phyloP scores from a whole-genome alignment of 2,329 filamentous ascomycete species.

The Aspergillus niger region DNA sequence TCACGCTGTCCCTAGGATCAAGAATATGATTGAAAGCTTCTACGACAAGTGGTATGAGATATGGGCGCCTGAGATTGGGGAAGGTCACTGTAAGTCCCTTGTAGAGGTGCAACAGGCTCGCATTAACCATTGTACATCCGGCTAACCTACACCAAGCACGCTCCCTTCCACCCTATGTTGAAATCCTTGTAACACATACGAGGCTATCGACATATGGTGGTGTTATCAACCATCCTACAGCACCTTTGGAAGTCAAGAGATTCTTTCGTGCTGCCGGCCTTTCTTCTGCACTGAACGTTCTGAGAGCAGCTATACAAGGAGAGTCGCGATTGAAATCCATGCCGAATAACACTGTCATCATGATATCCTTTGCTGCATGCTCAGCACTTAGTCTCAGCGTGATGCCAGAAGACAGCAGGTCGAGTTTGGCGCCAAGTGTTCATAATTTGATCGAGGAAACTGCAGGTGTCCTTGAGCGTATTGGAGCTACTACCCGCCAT shows the following conservation, averaged over 20 bases:
- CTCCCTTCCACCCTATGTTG: slow-evolving; percentile 68
- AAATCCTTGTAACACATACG: slow-evolving; percentile 73
- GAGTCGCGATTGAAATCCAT: slow-evolving; percentile 70
- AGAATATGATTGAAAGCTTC: slow-evolving; percentile 65
- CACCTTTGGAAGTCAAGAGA: slow-evolving; percentile 68
- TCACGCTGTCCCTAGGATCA: slow-evolving; percentile 42
- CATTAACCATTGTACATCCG: slow-evolving; percentile 23
- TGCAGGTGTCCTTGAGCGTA: slow-evolving; percentile 67
- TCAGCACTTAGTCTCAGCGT: slow-evolving; percentile 67
- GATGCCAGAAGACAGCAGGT: slow-evolving; percentile 57
- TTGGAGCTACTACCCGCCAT: slow-evolving; percentile 66
- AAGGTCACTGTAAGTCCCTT: slow-evolving; percentile 49
- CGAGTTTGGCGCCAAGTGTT: slow-evolving; percentile 63
- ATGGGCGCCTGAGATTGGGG: slow-evolving; percentile 62
- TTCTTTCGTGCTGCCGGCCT: slow-evolving; percentile 73
- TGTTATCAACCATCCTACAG: slow-evolving; percentile 73
- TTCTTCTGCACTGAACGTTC: slow-evolving; percentile 72
- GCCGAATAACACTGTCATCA: slow-evolving; percentile 77
- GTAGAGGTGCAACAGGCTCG: background rate
- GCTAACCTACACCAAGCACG: slow-evolving; percentile 45
- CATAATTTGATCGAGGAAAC: slow-evolving; percentile 68
- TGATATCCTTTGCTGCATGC: slow-evolving; percentile 75
- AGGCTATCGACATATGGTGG: slow-evolving; percentile 73
- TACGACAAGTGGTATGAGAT: slow-evolving; percentile 66
- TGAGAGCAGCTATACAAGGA: slow-evolving; percentile 72